Conservation (phyloP, 257 asterid genomes). For the Thymus mandschuricus region DNA sequence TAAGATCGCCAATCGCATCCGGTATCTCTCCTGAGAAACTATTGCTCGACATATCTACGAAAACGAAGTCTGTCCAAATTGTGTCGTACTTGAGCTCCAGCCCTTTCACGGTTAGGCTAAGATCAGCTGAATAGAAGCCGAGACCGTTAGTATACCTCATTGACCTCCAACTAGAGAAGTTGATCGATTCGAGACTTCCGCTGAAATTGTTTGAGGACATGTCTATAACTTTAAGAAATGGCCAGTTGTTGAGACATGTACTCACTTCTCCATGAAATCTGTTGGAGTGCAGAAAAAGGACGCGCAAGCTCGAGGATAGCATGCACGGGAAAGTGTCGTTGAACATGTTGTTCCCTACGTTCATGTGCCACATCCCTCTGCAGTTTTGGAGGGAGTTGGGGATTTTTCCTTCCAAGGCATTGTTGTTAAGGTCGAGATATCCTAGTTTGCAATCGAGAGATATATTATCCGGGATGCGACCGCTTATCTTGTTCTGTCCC, state of each 20-base stretch:
- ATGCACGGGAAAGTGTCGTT: no score
- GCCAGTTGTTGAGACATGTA: constrained; percentile 25
- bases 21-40: no score
- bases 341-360: constrained; percentile 47
- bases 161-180: no score
- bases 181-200: no score
- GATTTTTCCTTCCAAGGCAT: constrained; percentile 29
- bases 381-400: constrained; percentile 43
- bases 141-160: no score
- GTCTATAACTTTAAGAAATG: background rate
- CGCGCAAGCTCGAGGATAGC: constrained; percentile 41
- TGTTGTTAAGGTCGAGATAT: background rate
- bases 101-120: no score
- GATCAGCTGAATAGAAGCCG: no score
- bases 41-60: no score
- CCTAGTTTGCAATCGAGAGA: background rate
- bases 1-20: no score
- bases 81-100: no score
- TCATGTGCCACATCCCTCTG: constrained; percentile 38
- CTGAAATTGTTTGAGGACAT: no score
- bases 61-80: no score
- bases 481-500: background rate
- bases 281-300: constrained; percentile 48
- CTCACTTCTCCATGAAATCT: constrained; percentile 39
- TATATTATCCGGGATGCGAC: background rate